Base-by-base conservation (phyloP, 768 basidiomycete species). In the Cyclocybe aegerita region DNA sequence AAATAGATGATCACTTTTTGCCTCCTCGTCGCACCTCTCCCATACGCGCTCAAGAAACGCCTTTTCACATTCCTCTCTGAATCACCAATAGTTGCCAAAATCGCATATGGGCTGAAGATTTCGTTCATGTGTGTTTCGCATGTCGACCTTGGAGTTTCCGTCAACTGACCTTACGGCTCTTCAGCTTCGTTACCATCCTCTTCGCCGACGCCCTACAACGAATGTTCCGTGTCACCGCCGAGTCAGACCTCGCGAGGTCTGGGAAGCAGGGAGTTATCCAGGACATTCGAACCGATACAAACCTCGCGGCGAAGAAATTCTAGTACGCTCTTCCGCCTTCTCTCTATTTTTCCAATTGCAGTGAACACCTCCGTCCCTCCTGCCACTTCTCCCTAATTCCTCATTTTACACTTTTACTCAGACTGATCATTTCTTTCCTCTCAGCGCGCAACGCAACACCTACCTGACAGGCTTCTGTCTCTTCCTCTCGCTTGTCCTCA, bases 381-480 rank as follows among this genome's bases (percentile, higher is more conserved):
- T 23, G n/a, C n/a, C 23, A 5, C 23, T 23, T 23, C 36, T 12
- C 35, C 15, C 4, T 39, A 52, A 30, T 39, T 40, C 11, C 32
- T 9, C 34, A 6, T 36, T 30, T 29, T 37, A n/a, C 38, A 34
- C 16, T 34, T 29, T 9, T 14, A 43, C 56, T 44, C 51, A 39
- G 14, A 37, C 15, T 11, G 10, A 15, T 29, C 17, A 8, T 39
- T 32, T 9, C 11, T 48, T 58, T 23, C 23, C 63, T 46, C 43
- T 15, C 49, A 93, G 90, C 60, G 79, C 92, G 2, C 92, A 95
- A 65, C 80, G 93, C 48, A 97, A 96, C 65, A 85, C 87, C 51
- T 98, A 98, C 66, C 80, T 98, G 11, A 95, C 94, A 6, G 91
- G 91, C 0, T 94, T 93, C 68, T 92, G 89, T 52, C 79, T 99